phyloP scores from a whole-genome alignment of 2,329 filamentous ascomycete genomes.

The Ophiosphaerella herpotricha region DNA sequence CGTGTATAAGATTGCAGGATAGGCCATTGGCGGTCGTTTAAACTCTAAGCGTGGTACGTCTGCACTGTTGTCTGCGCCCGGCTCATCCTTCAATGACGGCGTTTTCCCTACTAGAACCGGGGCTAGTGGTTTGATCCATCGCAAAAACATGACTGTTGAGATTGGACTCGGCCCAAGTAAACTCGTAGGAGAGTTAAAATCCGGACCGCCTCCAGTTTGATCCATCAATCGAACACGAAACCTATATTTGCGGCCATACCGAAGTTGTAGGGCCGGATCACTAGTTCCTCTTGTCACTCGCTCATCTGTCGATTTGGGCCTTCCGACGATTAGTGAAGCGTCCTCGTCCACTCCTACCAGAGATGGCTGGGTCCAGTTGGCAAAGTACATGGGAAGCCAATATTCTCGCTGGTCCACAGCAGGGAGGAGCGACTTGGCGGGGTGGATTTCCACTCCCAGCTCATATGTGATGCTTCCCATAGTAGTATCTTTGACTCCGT shows the following conservation, averaged over 20 bases:
- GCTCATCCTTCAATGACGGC: background rate
- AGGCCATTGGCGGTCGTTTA: background rate
- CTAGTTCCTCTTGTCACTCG: background rate
- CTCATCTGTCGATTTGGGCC: background rate
- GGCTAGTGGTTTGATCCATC: background rate
- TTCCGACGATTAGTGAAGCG: background rate
- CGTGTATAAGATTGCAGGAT: background rate
- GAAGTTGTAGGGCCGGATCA: background rate
- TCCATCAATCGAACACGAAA: background rate
- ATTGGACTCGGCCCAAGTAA: background rate
- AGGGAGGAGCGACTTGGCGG: background rate
- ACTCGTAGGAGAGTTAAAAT: background rate
- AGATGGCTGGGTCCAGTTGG: background rate
- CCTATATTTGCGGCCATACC: background rate
- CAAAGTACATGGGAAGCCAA: background rate
- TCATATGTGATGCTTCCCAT: background rate
- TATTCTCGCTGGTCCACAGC: background rate
- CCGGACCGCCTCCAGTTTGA: background rate
- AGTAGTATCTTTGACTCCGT: background rate
- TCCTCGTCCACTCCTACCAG: background rate
- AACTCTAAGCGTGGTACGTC: background rate
- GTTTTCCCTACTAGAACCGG: background rate
- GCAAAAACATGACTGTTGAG: background rate
- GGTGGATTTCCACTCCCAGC: background rate
- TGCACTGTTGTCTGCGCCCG: background rate